Conservation (phyloP, 2,329 filamentous ascomycete genomes). For the Blumeriella jaapii region DNA sequence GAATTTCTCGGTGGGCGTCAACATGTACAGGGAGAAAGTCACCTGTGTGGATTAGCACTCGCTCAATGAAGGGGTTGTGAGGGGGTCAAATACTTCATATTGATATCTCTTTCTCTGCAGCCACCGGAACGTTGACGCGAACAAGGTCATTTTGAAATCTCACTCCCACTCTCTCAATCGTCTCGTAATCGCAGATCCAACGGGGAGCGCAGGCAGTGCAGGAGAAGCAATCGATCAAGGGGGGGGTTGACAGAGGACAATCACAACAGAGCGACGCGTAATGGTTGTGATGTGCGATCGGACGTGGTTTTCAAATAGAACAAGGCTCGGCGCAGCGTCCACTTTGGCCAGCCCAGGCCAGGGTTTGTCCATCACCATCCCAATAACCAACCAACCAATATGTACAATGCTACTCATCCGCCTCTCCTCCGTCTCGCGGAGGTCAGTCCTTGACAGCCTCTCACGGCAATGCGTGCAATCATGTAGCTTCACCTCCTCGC, state of each 20-base stretch:
- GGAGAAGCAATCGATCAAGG: too few relatives aligned
- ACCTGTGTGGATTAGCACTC: conserved; percentile 61
- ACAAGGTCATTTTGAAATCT: conserved; percentile 28
- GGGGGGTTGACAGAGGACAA: too few relatives aligned
- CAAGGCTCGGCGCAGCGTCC: neutral
- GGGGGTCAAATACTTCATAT: conserved; percentile 50
- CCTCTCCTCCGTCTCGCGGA: conserved; percentile 8
- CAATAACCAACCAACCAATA: conserved; percentile 11
- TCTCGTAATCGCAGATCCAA: too few relatives aligned
- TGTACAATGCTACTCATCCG: conserved; percentile 21
- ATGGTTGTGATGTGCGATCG: too few relatives aligned
- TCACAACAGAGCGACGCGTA: too few relatives aligned
- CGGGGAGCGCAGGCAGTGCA: neutral
- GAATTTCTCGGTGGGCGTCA: conserved; percentile 91
- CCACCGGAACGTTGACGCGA: conserved; percentile 56
- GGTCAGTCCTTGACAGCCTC: conserved; percentile 8
- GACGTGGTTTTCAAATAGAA: too few relatives aligned
- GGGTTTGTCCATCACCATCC: too few relatives aligned
- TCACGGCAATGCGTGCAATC: neutral
- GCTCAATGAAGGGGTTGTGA: neutral
- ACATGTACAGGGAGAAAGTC: conserved; percentile 93
- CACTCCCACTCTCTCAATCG: too few relatives aligned
- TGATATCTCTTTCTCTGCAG: conserved; percentile 93
- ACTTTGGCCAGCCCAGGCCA: neutral
- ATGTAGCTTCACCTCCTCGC: conserved; percentile 12